phyloP scores from a whole-genome alignment of 495 filamentous ascomycete species.

The Penicillium crystallinum region DNA sequence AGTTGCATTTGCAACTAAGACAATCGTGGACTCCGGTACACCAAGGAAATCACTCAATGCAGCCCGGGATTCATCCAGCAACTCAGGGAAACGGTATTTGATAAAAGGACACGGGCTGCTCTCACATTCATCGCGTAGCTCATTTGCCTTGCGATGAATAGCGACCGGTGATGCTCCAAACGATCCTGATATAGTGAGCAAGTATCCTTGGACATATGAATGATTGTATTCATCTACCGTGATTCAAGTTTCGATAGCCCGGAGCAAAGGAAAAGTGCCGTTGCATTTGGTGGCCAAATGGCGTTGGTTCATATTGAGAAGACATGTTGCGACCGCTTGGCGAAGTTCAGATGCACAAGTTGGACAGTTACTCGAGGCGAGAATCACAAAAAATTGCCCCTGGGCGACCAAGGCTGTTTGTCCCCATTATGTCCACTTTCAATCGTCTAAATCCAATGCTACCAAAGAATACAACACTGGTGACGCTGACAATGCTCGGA shows the following conservation, averaged over 20 bases:
- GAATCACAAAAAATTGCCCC: neutral
- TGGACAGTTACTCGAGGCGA: neutral
- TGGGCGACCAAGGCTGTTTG: no score
- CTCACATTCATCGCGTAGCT: slow-evolving; percentile 56
- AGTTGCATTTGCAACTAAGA: slow-evolving; percentile 71
- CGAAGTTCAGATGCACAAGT: neutral
- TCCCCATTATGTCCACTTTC: neutral
- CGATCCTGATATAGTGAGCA: slow-evolving; percentile 45
- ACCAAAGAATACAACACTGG: slow-evolving; percentile 12
- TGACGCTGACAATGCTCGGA: neutral
- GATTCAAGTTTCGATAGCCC: slow-evolving; percentile 64
- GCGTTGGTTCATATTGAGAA: slow-evolving; percentile 2
- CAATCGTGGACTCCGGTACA: slow-evolving; percentile 53
- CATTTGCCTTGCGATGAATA: slow-evolving; percentile 49
- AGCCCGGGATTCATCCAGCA: slow-evolving; percentile 57
- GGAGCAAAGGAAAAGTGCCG: slow-evolving; percentile 61
- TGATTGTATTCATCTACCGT: slow-evolving; percentile 51
- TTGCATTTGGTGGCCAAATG: slow-evolving; percentile 50
- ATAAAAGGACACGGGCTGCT: slow-evolving; percentile 62
- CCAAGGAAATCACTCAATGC: slow-evolving; percentile 60
- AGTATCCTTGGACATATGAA: neutral
- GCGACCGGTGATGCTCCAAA: slow-evolving; percentile 63
- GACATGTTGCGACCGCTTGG: neutral
- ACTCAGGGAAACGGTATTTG: slow-evolving; percentile 51
- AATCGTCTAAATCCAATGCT: neutral